phyloP scores from a whole-genome alignment of 345 rosid species.

The Eucalyptus victrix region DNA sequence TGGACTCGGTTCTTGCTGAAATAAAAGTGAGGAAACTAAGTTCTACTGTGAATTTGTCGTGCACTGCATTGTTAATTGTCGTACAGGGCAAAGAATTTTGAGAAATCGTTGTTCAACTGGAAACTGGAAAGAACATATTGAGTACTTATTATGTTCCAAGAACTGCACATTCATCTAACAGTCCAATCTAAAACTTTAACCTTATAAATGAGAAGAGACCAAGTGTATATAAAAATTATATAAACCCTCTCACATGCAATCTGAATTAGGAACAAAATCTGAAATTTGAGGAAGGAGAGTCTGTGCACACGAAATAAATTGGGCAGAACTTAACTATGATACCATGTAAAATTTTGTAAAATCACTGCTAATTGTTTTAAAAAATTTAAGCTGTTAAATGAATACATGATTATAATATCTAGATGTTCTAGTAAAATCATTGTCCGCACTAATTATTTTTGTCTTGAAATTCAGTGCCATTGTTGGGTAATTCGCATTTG shows the following conservation, averaged over 20 bases:
- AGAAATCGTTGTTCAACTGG: not conserved
- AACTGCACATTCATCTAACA: not conserved
- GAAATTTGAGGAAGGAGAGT: not conserved
- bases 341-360: not conserved
- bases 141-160: not conserved
- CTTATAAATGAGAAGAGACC: not conserved
- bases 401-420: not conserved
- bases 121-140: not conserved
- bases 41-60: not conserved
- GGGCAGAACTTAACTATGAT: not conserved
- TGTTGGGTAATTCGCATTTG: not conserved
- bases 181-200: not conserved
- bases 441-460: not conserved
- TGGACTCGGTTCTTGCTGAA: not conserved
- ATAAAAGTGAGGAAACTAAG: not conserved
- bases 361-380: not conserved
- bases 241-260: not conserved
- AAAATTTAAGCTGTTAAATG: not conserved
- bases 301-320: fast-evolving
- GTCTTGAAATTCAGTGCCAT: not conserved
- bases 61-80: not conserved
- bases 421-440: not conserved
- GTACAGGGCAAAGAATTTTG: not conserved
- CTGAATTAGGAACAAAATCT: not conserved
- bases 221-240: not conserved